Evolutionary conservation across 2,329 filamentous ascomycete genomes (phyloP), one percentile per base, ranked within the genome.

Genomic region (Fusarium pininemorale): DNA sequence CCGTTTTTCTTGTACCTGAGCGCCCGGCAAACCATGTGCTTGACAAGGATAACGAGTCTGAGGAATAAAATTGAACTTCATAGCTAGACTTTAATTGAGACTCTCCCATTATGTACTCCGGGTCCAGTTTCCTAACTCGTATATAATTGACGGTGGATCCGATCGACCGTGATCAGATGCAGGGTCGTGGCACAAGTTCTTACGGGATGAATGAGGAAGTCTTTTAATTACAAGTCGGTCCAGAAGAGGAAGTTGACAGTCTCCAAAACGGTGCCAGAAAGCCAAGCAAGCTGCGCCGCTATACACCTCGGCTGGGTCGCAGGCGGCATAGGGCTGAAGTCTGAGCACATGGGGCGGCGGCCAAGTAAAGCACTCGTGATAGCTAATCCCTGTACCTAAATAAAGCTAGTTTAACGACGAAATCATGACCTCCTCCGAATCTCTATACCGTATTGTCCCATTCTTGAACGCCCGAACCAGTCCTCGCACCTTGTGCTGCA

Each of bases 1-100:
- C 80, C 0, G 81, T 83, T 12, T 79, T 81, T 5, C 66, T 84
- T 18, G 82, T 84, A 0, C 83, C 83, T 4, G 83, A 84, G 58
- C 69, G 74, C 0, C 76, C 76, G 0, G 56, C 14, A 5, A 69
- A 72, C 2, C 39, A 73, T 50, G 72, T 50, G 4, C 44, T 76
- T 42, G 74, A 57, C 6, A 62, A 53, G 30, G 32, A 56, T 11
- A 30, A 45, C 3, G 70, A 63, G n/a, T 67, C 70, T 44, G 58
- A 61, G 22, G 58, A 67, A 15, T 62, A 20, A 48, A 12, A 1
- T 20, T 38, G 24, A 0, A 16, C 9, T 16, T 39, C 3, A 15
- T 57, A 26, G 10, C 16, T 57, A 57, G 30, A 7, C 10, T 35
- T 20, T 2, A 16, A 47, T 16, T 53, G 20, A 28, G 6, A 7